Percentiles rank a stretch among this genome's conserved stretches.
Conservation (phyloP, 441 rosid species). For the Flueggea neowawraea region DNA sequence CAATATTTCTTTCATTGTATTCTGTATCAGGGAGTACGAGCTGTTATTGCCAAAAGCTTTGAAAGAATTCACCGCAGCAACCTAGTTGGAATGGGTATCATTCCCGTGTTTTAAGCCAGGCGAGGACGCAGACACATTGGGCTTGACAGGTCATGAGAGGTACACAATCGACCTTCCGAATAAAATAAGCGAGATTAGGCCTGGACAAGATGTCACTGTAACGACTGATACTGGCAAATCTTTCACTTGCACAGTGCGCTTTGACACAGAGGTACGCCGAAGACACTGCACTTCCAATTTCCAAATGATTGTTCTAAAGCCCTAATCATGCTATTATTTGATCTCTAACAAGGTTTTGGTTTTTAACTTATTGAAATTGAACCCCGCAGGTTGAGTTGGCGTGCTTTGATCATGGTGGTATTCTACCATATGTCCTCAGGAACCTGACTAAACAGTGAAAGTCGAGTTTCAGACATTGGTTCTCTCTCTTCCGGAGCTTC, state of each 20-base stretch:
- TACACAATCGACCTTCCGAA: slow-evolving; percentile 77
- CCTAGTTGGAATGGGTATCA: slow-evolving; percentile 92
- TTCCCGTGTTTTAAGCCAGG: slow-evolving; percentile 89
- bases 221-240: slow-evolving; percentile 82
- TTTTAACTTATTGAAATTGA: background rate
- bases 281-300: background rate
- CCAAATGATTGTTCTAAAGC: background rate
- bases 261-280: slow-evolving; percentile 79
- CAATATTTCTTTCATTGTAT: background rate
- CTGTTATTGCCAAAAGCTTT: slow-evolving; percentile 92
- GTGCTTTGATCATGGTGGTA: slow-evolving; percentile 74
- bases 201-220: slow-evolving; percentile 89
- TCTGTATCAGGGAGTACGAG: slow-evolving; percentile 76
- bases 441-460: slow-evolving; percentile 32
- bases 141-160: slow-evolving; percentile 85
- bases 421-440: slow-evolving; percentile 70
- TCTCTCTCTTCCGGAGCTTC: no score
- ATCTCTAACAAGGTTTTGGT: background rate
- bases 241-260: slow-evolving; percentile 78
- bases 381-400: slow-evolving; percentile 63
- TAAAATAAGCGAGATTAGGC: slow-evolving; percentile 59
- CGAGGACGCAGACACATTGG: slow-evolving; percentile 77
- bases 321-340: background rate
- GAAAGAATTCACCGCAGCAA: slow-evolving; percentile 96
- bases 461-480: background rate